Evolutionary conservation across 176 grass and related monocot species (phyloP).

Genomic region (Carex kokanica): DNA sequence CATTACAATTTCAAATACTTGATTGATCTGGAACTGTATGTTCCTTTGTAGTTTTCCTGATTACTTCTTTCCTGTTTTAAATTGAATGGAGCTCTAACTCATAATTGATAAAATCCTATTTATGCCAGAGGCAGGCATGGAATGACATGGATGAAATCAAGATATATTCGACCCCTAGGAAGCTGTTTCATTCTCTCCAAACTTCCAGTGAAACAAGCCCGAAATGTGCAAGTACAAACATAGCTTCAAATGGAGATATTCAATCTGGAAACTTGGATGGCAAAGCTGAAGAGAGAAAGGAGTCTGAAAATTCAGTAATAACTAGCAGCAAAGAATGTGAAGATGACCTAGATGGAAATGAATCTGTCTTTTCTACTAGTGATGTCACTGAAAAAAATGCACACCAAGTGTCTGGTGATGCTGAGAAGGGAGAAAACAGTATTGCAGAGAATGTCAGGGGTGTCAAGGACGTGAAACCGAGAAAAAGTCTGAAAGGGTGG

Average conservation of each 20-base stretch:
- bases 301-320: constrained; percentile 21
- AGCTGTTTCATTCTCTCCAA: constrained; percentile 64
- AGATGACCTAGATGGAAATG: constrained; percentile 27
- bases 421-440: constrained; percentile 18
- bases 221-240: constrained; percentile 8
- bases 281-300: constrained; percentile 31
- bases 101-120: not conserved
- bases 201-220: constrained; percentile 41
- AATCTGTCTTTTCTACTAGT: constrained; percentile 39
- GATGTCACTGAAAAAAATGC: constrained; percentile 32
- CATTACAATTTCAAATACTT: not conserved
- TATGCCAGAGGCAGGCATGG: constrained; percentile 41
- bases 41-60: not conserved
- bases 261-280: constrained; percentile 34
- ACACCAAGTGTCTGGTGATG: constrained; percentile 20
- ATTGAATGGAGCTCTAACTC: not conserved
- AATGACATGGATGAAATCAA: constrained; percentile 61
- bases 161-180: constrained; percentile 62
- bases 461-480: constrained; percentile 14
- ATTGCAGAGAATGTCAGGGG: not conserved
- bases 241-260: constrained; percentile 17
- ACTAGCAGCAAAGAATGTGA: not conserved
- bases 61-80: not conserved
- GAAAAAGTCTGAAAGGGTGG: constrained; percentile 16
- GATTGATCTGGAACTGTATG: not conserved